Conservation (phyloP, 1,139 yeast genomes). For the Yamadazyma jaroonii region DNA sequence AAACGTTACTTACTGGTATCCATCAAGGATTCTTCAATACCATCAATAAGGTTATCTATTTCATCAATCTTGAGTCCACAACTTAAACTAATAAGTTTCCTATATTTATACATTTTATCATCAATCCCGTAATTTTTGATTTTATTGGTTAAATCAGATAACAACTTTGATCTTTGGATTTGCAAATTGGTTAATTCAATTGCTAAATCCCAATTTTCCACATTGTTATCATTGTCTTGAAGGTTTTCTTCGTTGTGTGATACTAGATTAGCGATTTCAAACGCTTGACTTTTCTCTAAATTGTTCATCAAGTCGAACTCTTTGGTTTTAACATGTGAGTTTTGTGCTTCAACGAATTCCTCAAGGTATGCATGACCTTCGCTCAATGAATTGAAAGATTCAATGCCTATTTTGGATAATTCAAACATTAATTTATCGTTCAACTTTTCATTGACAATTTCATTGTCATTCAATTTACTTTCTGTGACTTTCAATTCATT, state of each 20-base stretch:
- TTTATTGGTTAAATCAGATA: slow-evolving; percentile 35
- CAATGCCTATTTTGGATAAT: slow-evolving; percentile 24
- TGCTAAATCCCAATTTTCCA: slow-evolving; percentile 22
- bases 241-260: slow-evolving; percentile 23
- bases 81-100: slow-evolving; percentile 75
- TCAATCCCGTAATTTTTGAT: slow-evolving; percentile 41
- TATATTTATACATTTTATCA: slow-evolving; percentile 71
- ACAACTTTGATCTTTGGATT: slow-evolving; percentile 44
- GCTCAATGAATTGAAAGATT: slow-evolving; percentile 22
- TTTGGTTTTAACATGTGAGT: slow-evolving; percentile 30
- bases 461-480: slow-evolving; percentile 9
- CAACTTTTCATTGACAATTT: slow-evolving; percentile 19
- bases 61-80: slow-evolving; percentile 81
- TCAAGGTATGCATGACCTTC: slow-evolving; percentile 28
- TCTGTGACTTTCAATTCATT: slow-evolving; percentile 16
- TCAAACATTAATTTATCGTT: slow-evolving; percentile 15
- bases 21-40: slow-evolving; percentile 44
- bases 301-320: slow-evolving; percentile 30
- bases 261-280: slow-evolving; percentile 27
- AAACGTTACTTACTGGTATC: slow-evolving; percentile 15
- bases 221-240: slow-evolving; percentile 13
- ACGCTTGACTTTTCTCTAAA: slow-evolving; percentile 31
- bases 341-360: slow-evolving; percentile 19
- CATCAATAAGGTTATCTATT: slow-evolving; percentile 61
- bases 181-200: slow-evolving; percentile 54